Evolutionary conservation across 176 grass and related monocot species (phyloP).

Genomic region (Oropetium thomaeum): DNA sequence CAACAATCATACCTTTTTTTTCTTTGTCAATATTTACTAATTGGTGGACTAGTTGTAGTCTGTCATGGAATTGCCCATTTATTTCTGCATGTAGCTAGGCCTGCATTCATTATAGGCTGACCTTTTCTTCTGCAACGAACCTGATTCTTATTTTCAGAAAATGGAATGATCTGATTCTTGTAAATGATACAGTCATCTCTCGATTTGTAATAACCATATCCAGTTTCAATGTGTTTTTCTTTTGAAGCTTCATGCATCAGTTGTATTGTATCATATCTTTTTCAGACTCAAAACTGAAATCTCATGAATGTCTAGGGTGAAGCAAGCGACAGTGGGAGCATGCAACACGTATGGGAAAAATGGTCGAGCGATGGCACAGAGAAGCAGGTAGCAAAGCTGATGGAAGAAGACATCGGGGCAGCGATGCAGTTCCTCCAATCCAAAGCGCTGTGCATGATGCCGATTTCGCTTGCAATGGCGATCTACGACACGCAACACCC

Average conservation of each 20-base stretch:
- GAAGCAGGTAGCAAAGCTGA: constrained; percentile 82
- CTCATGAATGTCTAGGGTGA: constrained; percentile 56
- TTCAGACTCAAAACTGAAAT: constrained; percentile 6
- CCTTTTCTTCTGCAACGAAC: neutral
- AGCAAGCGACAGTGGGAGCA: constrained; percentile 56
- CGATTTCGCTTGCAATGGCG: constrained; percentile 81
- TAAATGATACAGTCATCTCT: neutral
- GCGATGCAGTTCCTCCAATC: constrained; percentile 96
- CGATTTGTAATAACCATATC: neutral
- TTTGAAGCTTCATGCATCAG: neutral
- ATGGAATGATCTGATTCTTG: neutral
- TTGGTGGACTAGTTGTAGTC: constrained; percentile 8
- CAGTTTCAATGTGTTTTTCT: neutral
- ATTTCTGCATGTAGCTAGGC: neutral
- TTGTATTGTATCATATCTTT: neutral
- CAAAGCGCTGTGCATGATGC: constrained; percentile 95
- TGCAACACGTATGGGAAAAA: constrained; percentile 84
- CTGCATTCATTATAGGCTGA: neutral
- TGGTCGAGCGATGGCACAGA: constrained; percentile 90
- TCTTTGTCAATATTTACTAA: constrained; percentile 19
- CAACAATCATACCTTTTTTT: neutral
- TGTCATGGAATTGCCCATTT: neutral
- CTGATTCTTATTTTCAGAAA: too few relatives aligned
- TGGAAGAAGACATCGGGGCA: constrained; percentile 80
- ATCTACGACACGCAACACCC: constrained; percentile 75